A percentile compares a stretch with the other conserved stretches of the same genome.
phyloP scores from a whole-genome alignment of 2,329 filamentous ascomycete species.

The Teratosphaeria destructans region DNA sequence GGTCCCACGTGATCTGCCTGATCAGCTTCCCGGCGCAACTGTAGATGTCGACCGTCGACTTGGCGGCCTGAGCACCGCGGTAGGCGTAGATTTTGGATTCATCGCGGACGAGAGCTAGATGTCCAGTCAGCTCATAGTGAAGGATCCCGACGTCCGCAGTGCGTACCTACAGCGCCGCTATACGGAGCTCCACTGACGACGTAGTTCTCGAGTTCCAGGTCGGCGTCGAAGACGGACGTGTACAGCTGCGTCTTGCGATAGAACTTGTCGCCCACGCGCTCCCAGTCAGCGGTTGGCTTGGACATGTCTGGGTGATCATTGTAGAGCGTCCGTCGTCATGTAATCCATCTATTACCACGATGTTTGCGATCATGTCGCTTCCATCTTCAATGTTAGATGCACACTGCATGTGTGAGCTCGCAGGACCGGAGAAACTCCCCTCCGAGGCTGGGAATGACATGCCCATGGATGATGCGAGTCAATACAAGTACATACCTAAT shows the following conservation, averaged over 20 bases:
- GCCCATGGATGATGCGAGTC: neutral
- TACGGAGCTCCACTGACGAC: constrained; percentile 85
- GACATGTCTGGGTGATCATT: constrained; percentile 25
- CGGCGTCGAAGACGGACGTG: constrained; percentile 82
- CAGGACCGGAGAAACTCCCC: neutral
- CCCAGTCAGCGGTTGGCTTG: constrained; percentile 81
- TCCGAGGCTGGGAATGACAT: neutral
- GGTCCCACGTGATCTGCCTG: constrained; percentile 59
- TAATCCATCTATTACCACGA: neutral
- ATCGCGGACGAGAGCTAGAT: neutral
- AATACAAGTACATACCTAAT: neutral
- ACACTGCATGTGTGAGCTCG: neutral
- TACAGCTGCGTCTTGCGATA: constrained; percentile 94
- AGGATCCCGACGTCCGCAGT: constrained; percentile 9
- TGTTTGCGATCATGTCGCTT: neutral
- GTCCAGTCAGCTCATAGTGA: neutral
- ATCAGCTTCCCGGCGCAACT: constrained; percentile 85
- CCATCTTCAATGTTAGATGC: neutral
- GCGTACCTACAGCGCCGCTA: constrained; percentile 77
- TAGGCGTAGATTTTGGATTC: constrained; percentile 58
- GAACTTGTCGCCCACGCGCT: constrained; percentile 83
- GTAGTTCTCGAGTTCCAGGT: constrained; percentile 91
- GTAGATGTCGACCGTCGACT: constrained; percentile 86
- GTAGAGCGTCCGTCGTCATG: neutral
- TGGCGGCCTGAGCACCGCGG: constrained; percentile 59